Conservation (phyloP, 2,329 filamentous ascomycete species). For the Calonectria hongkongensis region DNA sequence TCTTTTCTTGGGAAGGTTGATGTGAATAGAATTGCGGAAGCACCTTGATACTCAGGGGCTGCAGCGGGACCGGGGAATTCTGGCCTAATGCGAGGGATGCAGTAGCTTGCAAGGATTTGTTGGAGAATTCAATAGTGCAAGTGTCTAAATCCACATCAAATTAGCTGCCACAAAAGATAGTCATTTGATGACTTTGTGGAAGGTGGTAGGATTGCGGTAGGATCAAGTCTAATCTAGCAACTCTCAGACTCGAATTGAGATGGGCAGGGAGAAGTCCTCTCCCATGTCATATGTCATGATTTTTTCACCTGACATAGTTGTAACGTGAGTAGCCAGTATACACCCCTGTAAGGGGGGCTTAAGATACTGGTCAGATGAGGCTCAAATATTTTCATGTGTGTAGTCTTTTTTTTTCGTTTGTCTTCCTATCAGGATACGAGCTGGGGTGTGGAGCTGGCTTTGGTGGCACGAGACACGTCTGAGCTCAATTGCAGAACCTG, state of each 20-base stretch:
- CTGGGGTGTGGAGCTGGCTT: neutral
- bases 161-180: conserved; percentile 2
- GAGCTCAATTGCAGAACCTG: conserved; percentile 4
- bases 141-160: neutral
- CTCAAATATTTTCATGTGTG: conserved; percentile 23
- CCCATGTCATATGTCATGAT: conserved; percentile 2
- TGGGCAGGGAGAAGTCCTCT: neutral
- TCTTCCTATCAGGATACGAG: conserved; percentile 14
- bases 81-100: conserved; percentile 5
- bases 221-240: neutral
- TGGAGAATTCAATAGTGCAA: conserved; percentile 23
- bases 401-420: neutral
- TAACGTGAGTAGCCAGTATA: neutral
- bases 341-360: neutral
- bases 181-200: neutral
- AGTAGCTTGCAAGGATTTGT: conserved; percentile 1
- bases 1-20: conserved; percentile 26
- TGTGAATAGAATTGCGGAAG: neutral
- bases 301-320: conserved; percentile 9
- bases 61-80: neutral
- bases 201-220: neutral
- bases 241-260: neutral
- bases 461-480: neutral
- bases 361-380: conserved; percentile 29
- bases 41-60: conserved; percentile 11